Evolutionary conservation across 176 grass and related monocot species (phyloP), one percentile per base, ranked within the genome.

Genomic region (Hsuehochloa calcarea): DNA sequence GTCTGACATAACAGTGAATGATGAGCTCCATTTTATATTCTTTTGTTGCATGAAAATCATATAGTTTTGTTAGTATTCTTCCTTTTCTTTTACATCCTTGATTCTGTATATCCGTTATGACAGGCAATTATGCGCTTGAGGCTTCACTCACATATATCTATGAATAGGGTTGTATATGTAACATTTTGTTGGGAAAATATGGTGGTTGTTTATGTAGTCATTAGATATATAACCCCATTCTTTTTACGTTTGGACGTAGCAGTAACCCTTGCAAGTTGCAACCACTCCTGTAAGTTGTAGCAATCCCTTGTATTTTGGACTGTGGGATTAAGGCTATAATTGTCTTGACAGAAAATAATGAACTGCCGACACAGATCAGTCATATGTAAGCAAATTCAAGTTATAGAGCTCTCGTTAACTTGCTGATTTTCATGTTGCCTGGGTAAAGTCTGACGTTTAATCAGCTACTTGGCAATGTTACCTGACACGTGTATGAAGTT

Each of bases 1-100:
- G 85, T 56, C 74, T 92, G 49, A 89, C 78, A 74, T 95, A 83
- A 98, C 74, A 43, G 56, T 56, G 85, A 88, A 49, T 59, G 74
- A 51, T 69, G 50, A 61, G 60, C 59, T 80, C 79, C 52, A 20
- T 34, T 79, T 74, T 80, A 22, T 72, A 52, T 84, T 84, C 65
- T 78, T 78, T 90, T 80, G 9, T 77, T 68, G 29, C 47, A 85
- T 73, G 50, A 63, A 59, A 75, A 85, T 37, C 49, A 56, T 80
- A 29, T 60, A 80, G 23, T 82, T 89, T 83, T 70, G 50, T n/a
- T 72, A 50, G 68, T 83, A 43, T 13, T 45, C 22, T 66, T 46
- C n/a, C 59, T 75, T 25, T 38, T 79, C 27, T 41, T 43, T 84
- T 77, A 65, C 52, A 70, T 85, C 65, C 47, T 64, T 75, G n/a